phyloP scores from a whole-genome alignment of 176 grass and related monocot genomes.

The Carex cristatella region DNA sequence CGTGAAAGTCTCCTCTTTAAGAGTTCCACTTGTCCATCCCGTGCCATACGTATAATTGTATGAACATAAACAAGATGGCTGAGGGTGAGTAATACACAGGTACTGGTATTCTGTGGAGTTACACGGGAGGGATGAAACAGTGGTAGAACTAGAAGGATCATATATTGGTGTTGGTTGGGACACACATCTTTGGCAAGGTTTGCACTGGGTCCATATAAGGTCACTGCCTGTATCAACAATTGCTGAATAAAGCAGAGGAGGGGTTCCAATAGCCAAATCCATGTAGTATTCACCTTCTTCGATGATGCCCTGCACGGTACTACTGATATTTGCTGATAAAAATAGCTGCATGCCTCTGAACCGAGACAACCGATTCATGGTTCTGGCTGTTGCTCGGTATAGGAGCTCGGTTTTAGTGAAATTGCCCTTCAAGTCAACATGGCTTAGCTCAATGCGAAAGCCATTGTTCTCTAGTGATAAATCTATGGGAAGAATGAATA shows the following conservation, averaged over 20 bases:
- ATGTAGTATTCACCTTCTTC: constrained; percentile 57
- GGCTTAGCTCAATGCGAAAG: constrained; percentile 46
- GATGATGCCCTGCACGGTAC: background rate
- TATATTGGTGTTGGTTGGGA: constrained; percentile 38
- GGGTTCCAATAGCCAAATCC: constrained; percentile 61
- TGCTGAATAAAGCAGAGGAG: constrained; percentile 41
- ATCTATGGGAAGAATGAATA: background rate
- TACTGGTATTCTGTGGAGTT: constrained; percentile 20
- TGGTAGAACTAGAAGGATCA: constrained; percentile 48
- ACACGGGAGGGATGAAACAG: constrained; percentile 49
- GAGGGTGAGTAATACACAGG: background rate
- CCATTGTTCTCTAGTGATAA: constrained; percentile 16
- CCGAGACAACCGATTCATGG: constrained; percentile 27
- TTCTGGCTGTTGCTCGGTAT: constrained; percentile 37
- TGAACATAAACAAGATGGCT: constrained; percentile 35
- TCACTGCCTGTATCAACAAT: constrained; percentile 60
- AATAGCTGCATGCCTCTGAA: constrained; percentile 22
- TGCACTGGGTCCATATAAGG: constrained; percentile 66
- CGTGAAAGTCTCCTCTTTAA: constrained; percentile 52
- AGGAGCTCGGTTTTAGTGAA: constrained; percentile 40
- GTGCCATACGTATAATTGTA: constrained; percentile 62
- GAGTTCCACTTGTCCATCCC: constrained; percentile 54
- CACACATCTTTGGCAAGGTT: constrained; percentile 42
- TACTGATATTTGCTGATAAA: constrained; percentile 19
- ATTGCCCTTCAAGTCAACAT: constrained; percentile 35